These are phyloP conservation scores for Tylopilus sp. DNA, from an alignment of 768 basidiomycete species.

Conservation along the genomic window DNA sequence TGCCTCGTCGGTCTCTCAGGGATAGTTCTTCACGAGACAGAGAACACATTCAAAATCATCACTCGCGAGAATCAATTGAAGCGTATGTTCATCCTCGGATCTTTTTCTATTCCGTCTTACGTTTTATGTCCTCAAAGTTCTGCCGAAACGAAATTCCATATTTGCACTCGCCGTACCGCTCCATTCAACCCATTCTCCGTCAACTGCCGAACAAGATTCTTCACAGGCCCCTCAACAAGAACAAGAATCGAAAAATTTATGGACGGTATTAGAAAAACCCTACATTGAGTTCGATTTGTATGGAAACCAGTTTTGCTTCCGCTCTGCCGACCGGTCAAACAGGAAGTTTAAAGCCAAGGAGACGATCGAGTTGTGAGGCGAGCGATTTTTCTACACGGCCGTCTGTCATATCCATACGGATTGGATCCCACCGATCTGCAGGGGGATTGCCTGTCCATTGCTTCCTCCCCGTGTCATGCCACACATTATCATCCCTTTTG, in stretches of 20 bases:
- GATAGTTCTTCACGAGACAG: too few relatives aligned
- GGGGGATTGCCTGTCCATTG: too few relatives aligned
- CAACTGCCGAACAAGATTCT: constrained; percentile 20
- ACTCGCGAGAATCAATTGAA: constrained; percentile 68
- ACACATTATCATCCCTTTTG: too few relatives aligned
- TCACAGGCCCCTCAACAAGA: not conserved
- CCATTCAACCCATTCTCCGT: constrained; percentile 48
- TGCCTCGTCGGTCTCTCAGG: too few relatives aligned
- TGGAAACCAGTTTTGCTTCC: constrained; percentile 84
- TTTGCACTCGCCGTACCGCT: constrained; percentile 74
- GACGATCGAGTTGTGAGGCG: constrained; percentile 60
- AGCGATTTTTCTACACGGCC: not conserved
- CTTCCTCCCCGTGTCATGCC: too few relatives aligned
- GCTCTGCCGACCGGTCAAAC: constrained; percentile 75
- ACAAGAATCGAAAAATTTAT: not conserved
- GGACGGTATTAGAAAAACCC: constrained; percentile 59
- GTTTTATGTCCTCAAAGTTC: constrained; percentile 41
- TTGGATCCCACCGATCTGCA: too few relatives aligned
- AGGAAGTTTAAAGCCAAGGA: constrained; percentile 87
- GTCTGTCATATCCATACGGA: not conserved
- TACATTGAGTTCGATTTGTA: constrained; percentile 75
- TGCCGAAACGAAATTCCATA: constrained; percentile 75
- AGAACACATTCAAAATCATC: too few relatives aligned
- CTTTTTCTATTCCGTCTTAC: not conserved
- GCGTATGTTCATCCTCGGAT: constrained; percentile 35